Evolutionary conservation across 2,329 filamentous ascomycete genomes (phyloP).

Genomic region (Drechslerella dactyloides): DNA sequence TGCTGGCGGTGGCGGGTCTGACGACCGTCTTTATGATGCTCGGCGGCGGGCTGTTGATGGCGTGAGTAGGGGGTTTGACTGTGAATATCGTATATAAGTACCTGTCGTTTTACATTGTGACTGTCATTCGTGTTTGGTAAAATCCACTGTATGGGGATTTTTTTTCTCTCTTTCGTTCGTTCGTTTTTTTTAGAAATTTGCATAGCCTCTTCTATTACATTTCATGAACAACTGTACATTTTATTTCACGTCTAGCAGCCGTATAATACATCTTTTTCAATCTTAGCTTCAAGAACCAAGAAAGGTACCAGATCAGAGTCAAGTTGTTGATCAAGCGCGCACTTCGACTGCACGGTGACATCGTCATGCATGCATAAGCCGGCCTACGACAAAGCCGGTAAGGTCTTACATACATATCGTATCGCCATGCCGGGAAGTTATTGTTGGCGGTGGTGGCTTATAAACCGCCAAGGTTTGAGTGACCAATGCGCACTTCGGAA

Average conservation of each 20-base stretch:
- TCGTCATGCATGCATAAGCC: too few relatives aligned
- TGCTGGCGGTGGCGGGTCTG: conserved; percentile 23
- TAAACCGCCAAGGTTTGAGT: too few relatives aligned
- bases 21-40: conserved; percentile 28
- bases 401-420: too few relatives aligned
- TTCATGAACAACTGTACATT: conserved; percentile 13
- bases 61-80: conserved; percentile 15
- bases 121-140: neutral
- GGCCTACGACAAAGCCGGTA: too few relatives aligned
- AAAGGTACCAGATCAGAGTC: too few relatives aligned
- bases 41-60: conserved; percentile 28
- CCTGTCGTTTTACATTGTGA: neutral
- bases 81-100: neutral
- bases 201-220: neutral
- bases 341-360: too few relatives aligned
- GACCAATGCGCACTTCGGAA: too few relatives aligned
- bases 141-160: neutral
- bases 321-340: too few relatives aligned
- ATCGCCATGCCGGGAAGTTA: too few relatives aligned
- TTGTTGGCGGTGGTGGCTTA: too few relatives aligned
- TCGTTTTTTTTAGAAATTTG: conserved; percentile 8
- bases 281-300: too few relatives aligned
- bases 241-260: neutral
- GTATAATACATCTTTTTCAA: neutral
- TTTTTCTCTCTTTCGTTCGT: too few relatives aligned